Base-by-base conservation (phyloP, 768 basidiomycete species). In the Pulveroboletus frians region DNA sequence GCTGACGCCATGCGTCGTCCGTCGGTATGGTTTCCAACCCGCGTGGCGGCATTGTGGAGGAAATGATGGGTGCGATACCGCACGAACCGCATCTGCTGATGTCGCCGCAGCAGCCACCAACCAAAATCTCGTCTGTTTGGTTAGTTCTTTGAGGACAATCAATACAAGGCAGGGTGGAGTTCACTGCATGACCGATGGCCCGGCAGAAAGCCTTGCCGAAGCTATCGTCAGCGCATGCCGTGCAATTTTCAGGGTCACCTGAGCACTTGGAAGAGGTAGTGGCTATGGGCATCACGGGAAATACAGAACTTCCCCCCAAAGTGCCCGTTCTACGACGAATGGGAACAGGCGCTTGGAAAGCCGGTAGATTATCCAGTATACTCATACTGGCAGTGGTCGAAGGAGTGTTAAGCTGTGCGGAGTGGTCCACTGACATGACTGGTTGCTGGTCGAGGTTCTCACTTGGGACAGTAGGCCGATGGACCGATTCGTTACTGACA, bases 151-250 rank as follows among this genome's bases (percentile, higher is more conserved):
- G 66, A 2, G 85, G 82, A 55, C 82, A 88, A 55, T 77, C 72
- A 37, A 69, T 65, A 60, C 85, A 88, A 18, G 75, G 73, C 3
- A 71, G 55, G 10, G 71, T 65, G n/a, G 72, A 68, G 45, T 81
- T 74, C 14, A 85, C 69, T 26, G 83, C 77, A 52, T 82, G 74
- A 53, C 76, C 77, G 37, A 93, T 79, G 18, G 87, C 88, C 34
- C 75, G 75, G 64, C 92, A 94, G 66, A 94, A 94, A 5, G 89
- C 91, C 61, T 86, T 84, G 9, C 91, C 91, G 55, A 93, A 93
- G 18, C 77, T 76, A 64, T 93, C 92, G 59, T 88, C 84, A 4
- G 83, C 84, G 62, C 92, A 94, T 4, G 90, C 92, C 45, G 79
- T 65, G 62, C 92, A 94, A 66, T 92, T 92, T 9, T 78, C 75